A percentile compares a stretch with the other conserved stretches of the same genome.
Evolutionary conservation across 2,329 filamentous ascomycete species (phyloP).

Genomic region (Paecilomyces fulvus): DNA sequence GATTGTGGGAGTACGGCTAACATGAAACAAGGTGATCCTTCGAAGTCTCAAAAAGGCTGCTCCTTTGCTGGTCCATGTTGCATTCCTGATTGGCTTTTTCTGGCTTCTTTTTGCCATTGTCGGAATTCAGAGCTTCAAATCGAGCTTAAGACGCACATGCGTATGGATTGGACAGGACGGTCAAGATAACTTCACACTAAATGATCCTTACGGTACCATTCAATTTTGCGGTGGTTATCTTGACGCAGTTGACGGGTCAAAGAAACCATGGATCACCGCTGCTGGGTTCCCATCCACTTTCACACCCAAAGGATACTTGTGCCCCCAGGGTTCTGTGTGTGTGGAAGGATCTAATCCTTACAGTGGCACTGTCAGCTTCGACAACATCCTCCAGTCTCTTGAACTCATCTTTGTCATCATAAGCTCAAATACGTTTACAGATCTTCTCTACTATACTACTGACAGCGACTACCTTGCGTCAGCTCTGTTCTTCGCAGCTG

Average conservation of each 20-base stretch:
- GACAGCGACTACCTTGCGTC: conserved; percentile 84
- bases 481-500: conserved; percentile 64
- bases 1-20: conserved; percentile 8
- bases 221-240: conserved; percentile 85
- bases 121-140: conserved; percentile 92
- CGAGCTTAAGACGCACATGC: conserved; percentile 67
- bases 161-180: conserved; percentile 62
- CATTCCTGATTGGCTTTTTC: conserved; percentile 91
- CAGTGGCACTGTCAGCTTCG: conserved; percentile 82
- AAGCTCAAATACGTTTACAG: conserved; percentile 94
- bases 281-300: conserved; percentile 43
- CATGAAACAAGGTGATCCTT: conserved; percentile 63
- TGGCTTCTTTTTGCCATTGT: conserved; percentile 97
- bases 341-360: conserved; percentile 71
- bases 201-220: conserved; percentile 49
- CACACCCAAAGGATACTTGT: conserved; percentile 70
- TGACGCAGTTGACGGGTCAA: conserved; percentile 47
- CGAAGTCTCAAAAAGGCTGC: conserved; percentile 93
- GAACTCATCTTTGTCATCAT: conserved; percentile 97
- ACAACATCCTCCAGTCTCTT: conserved; percentile 85
- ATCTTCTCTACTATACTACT: conserved; percentile 88
- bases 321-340: conserved; percentile 74
- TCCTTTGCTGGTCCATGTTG: conserved; percentile 82
- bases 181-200: conserved; percentile 31
- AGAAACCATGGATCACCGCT: conserved; percentile 63